phyloP scores from a whole-genome alignment of 2,329 filamentous ascomycete genomes.

The Colletotrichum sp. region DNA sequence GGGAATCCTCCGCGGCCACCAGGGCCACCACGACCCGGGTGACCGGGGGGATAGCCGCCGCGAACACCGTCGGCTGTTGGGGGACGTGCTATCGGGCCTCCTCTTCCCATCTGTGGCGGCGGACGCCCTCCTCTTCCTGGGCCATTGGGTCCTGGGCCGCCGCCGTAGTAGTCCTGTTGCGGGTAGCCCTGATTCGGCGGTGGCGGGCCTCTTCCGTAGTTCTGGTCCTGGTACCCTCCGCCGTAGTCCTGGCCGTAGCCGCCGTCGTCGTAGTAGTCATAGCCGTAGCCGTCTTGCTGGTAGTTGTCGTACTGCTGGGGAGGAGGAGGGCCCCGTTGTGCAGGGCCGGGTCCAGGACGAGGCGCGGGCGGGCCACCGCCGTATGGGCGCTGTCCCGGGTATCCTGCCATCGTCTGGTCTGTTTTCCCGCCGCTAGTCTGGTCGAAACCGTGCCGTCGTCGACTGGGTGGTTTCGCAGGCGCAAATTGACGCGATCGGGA shows the following conservation, averaged over 20 bases:
- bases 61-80: conserved; percentile 41
- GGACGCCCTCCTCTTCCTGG: conserved; percentile 45
- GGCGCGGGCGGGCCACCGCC: conserved; percentile 47
- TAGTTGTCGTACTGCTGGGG: conserved; percentile 50
- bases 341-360: conserved; percentile 29
- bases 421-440: not conserved
- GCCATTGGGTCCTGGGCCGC: conserved; percentile 36
- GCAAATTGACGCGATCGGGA: not conserved
- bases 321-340: conserved; percentile 34
- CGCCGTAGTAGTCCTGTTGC: conserved; percentile 50
- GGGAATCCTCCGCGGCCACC: conserved; percentile 36
- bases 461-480: not conserved
- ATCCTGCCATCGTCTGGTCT: conserved; percentile 27
- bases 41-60: conserved; percentile 42
- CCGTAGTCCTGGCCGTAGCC: conserved; percentile 42
- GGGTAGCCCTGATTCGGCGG: conserved; percentile 43
- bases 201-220: conserved; percentile 46
- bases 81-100: conserved; percentile 48
- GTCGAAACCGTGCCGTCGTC: not conserved
- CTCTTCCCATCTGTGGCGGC: conserved; percentile 48
- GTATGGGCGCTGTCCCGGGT: conserved; percentile 53
- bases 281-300: conserved; percentile 46
- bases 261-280: conserved; percentile 49
- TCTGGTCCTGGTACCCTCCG: conserved; percentile 47
- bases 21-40: conserved; percentile 38